Base-by-base conservation (phyloP, 495 filamentous ascomycete genomes). In the Corynascus novoguineensis region DNA sequence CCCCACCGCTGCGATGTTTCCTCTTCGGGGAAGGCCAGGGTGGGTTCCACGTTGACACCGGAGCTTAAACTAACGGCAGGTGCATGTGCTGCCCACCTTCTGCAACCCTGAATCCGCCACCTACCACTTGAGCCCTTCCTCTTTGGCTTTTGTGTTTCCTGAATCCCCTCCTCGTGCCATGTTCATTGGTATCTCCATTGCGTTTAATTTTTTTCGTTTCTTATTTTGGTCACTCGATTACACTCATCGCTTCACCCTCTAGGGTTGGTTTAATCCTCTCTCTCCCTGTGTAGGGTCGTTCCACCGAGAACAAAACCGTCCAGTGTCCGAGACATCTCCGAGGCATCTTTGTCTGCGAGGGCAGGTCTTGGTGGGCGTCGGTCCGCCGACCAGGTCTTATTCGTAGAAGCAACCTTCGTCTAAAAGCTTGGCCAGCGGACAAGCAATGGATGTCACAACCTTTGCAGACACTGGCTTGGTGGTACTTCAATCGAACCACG, bases 51-150 rank as follows among this genome's bases (percentile, higher is more conserved):
- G 35, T 47, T 25, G n/a, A 44, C 47, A 48, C 44, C 28, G 28
- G 41, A 63, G 55, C 51, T 62, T 60, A 65, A 61, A 57, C 57
- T 57, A 46, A 64, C 63, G 55, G 60, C 63, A 61, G 49, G 45
- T 53, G 52, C 50, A 29, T 50, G 29, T 3, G 38, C 29, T 10
- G 38, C 28, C 14, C 21, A 45, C 40, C n/a, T 32, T 27, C 37
- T 54, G 38, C 40, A 37, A 42, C 38, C 25, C 34, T 45, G 14
- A 2, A 40, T 8, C 11, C 24, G 5, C 48, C 29, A 12, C n/a
- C 4, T 19, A 17, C 11, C 35, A 7, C 5, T 44, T 44, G 4
- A 34, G 21, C 21, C 47, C 14, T 19, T 50, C n/a, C 35, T 50
- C 35, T 21, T 9, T 25, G 17, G 35, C 17, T 14, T 15, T 50